phyloP scores from a whole-genome alignment of 192 early-diverging fungal species.

The Cetraspora pellucida region DNA sequence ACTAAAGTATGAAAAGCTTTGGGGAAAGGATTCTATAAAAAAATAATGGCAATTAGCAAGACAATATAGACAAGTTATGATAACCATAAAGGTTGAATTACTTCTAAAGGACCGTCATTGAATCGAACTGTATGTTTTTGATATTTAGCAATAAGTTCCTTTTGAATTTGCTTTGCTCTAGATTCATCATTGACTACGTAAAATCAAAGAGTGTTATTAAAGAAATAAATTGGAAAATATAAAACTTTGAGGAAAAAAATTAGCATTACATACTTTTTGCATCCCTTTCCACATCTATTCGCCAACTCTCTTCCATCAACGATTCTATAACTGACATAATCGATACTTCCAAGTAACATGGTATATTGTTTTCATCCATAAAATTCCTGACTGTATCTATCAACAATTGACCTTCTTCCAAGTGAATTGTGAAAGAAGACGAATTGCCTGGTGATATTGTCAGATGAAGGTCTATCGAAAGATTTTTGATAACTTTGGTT shows the following conservation, averaged over 20 bases:
- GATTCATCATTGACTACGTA: not conserved
- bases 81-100: not conserved
- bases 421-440: constrained; percentile 20
- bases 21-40: constrained; percentile 55
- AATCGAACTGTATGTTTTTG: constrained; percentile 16
- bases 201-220: not conserved
- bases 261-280: constrained; percentile 26
- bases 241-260: not conserved
- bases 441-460: constrained; percentile 14
- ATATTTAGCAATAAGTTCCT: constrained; percentile 22
- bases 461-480: constrained; percentile 22
- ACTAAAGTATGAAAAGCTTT: constrained; percentile 61
- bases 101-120: constrained; percentile 20
- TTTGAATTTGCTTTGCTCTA: not conserved
- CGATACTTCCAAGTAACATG: constrained; percentile 51
- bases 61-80: not conserved
- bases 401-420: constrained; percentile 47
- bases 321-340: constrained; percentile 47
- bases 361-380: constrained; percentile 46
- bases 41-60: not conserved
- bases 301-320: constrained; percentile 43
- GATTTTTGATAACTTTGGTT: constrained; percentile 31
- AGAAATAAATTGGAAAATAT: not conserved
- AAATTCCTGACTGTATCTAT: constrained; percentile 47
- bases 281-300: constrained; percentile 28